Evolutionary conservation across 2,329 filamentous ascomycete genomes (phyloP).

Genomic region (Beauveria pseudobassiana): DNA sequence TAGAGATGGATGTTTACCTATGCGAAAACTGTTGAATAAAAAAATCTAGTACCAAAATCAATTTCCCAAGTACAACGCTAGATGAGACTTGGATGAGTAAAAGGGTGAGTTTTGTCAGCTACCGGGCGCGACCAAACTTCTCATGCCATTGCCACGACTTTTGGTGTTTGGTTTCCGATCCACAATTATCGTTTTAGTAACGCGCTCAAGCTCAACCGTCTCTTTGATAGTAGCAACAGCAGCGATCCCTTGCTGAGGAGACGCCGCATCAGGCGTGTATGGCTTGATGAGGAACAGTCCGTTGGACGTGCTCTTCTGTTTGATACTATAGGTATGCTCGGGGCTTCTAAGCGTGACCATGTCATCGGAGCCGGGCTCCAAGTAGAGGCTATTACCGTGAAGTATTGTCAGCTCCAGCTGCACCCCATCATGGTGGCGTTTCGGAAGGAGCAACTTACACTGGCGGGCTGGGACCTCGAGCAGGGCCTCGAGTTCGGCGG

Average conservation of each 20-base stretch:
- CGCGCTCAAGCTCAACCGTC: conserved; percentile 51
- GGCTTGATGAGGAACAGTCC: conserved; percentile 50
- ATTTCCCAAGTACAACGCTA: too few species aligned
- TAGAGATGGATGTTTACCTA: too few species aligned
- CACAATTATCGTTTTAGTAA: conserved; percentile 40
- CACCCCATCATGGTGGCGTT: background rate
- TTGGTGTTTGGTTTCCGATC: conserved; percentile 19
- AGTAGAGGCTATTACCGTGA: conserved; percentile 31
- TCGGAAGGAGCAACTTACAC: conserved; percentile 32
- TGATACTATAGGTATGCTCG: conserved; percentile 48
- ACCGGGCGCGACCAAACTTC: conserved; percentile 45
- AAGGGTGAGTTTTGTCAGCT: background rate
- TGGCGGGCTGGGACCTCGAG: conserved; percentile 47
- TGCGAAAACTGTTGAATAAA: too few species aligned
- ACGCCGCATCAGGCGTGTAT: conserved; percentile 7
- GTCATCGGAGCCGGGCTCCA: conserved; percentile 39
- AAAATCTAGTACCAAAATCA: too few species aligned
- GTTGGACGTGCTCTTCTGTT: conserved; percentile 62
- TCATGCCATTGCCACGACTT: conserved; percentile 51
- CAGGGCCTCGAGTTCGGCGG: conserved; percentile 47
- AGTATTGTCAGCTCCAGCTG: conserved; percentile 1
- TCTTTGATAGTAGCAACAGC: conserved; percentile 52
- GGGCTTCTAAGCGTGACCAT: conserved; percentile 45
- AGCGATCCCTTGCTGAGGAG: conserved; percentile 31
- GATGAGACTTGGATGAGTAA: background rate